Base-by-base conservation (phyloP, 495 filamentous ascomycete species). In the Hypoxylon fragiforme region DNA sequence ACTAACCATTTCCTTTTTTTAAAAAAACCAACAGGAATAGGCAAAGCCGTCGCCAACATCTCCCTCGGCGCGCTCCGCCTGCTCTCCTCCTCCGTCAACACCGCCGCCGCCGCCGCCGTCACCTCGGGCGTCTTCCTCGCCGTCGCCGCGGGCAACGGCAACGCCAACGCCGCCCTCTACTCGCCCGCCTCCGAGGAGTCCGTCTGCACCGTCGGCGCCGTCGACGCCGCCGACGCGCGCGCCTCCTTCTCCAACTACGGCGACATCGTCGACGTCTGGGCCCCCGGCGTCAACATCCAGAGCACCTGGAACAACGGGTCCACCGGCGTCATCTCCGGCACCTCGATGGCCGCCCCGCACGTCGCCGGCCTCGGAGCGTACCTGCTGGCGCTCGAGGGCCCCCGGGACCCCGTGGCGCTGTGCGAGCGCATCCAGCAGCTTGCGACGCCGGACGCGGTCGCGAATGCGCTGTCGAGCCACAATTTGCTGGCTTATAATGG, bases 181-280 rank as follows among this genome's bases (percentile, higher is more conserved):
- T 71, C 73, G 0, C 75, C 75, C 11, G 79, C 79, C 4, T 77
- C 77, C 40, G 77, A 74, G 15, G 60, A 73, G 7, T 55, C 66
- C n/a, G 78, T 76, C 20, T 71, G 80, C 60, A 80, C 81, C 11
- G 72, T 83, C 28, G 81, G 76, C 28, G 78, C 80, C 34, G 72
- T 69, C 40, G 65, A 65, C 36, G 49, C 48, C 9, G 45, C 52
- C 41, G 75, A 79, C 40, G 50, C 50, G 45, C 71, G 73, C 14
- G 73, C 81, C 4, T 65, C 48, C 1, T 83, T 79, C 74, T 79
- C 76, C 36, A 84, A 84, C 72, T 83, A 69, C 44, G 80, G 81
- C 4, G 36, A 64, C 11, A 51, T 70, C 13, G 66, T 84, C 22
- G 79, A 84, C 55, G 47, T 76, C 7, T 75, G 72, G 31, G 71